A percentile compares a stretch with the other conserved stretches of the same genome.
Evolutionary conservation across 495 filamentous ascomycete species (phyloP).

Genomic region (Hyaloscypha variabilis): DNA sequence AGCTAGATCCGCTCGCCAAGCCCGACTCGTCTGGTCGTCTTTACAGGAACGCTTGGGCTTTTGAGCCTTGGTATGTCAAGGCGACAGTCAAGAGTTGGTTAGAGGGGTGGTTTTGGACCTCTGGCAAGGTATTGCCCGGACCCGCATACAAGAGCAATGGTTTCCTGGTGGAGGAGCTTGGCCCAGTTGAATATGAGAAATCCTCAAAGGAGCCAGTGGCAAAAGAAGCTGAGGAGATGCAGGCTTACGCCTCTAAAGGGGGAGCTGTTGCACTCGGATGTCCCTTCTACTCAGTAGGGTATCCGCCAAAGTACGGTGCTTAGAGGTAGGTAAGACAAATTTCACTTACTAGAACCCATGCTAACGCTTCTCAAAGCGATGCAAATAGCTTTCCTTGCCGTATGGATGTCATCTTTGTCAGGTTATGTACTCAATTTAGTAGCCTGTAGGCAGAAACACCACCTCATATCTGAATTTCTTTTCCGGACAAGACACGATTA

Average conservation of each 20-base stretch:
- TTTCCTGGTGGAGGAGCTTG: slow-evolving; percentile 56
- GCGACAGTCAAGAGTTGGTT: slow-evolving; percentile 58
- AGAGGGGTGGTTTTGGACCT: slow-evolving; percentile 46
- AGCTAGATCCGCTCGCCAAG: slow-evolving; percentile 43
- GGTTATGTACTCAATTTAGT: too few relatives aligned
- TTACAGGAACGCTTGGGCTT: slow-evolving; percentile 46
- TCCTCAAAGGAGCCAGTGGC: slow-evolving; percentile 50
- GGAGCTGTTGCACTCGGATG: neutral
- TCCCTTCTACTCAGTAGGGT: neutral
- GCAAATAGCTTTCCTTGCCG: too few relatives aligned
- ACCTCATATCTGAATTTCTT: too few relatives aligned
- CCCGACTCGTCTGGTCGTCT: slow-evolving; percentile 48
- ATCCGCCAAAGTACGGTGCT: neutral
- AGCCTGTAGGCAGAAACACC: too few relatives aligned
- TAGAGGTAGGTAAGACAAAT: too few relatives aligned
- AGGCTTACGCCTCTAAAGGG: slow-evolving; percentile 17
- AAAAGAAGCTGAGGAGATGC: slow-evolving; percentile 41
- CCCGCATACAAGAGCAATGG: slow-evolving; percentile 56
- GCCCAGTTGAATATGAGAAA: slow-evolving; percentile 57
- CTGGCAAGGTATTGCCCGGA: slow-evolving; percentile 55
- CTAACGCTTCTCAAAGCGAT: too few relatives aligned
- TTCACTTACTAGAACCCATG: too few relatives aligned
- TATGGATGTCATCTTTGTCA: too few relatives aligned
- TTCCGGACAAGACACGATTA: too few relatives aligned
- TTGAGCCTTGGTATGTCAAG: slow-evolving; percentile 62